These are phyloP conservation scores for Amanita pseudoporphyria DNA, from an alignment of 768 basidiomycete genomes.

Conservation along the genomic window DNA sequence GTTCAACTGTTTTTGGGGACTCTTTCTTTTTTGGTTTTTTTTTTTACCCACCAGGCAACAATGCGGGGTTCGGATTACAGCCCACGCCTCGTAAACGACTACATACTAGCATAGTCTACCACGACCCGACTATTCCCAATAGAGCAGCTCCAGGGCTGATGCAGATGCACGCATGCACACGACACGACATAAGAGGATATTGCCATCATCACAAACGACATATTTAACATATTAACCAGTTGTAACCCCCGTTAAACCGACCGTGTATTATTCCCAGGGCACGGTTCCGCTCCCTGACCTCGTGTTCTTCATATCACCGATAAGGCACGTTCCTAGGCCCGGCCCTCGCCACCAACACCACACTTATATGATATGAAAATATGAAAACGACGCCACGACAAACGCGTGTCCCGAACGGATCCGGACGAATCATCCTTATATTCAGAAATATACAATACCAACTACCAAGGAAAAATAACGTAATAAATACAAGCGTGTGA, in stretches of 20 bases:
- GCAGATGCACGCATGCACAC: background rate
- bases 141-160: constrained; percentile 2
- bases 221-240: background rate
- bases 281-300: background rate
- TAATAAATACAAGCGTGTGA: background rate
- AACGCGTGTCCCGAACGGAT: background rate
- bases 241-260: background rate
- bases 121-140: constrained; percentile 7
- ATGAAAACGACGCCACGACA: background rate
- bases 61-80: no score
- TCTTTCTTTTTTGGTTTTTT: no score
- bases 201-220: background rate
- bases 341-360: background rate
- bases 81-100: no score
- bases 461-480: constrained; percentile 1
- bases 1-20: no score
- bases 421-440: background rate
- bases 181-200: no score
- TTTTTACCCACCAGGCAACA: background rate
- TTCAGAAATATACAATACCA: background rate
- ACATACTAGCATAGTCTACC: background rate
- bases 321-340: background rate
- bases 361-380: background rate
- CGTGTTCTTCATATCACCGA: constrained; percentile 2
- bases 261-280: background rate